A percentile compares a stretch with the other conserved stretches of the same genome.
Evolutionary conservation across 164 flowering plant species (phyloP).

Genomic region (Platanus orientalis): DNA sequence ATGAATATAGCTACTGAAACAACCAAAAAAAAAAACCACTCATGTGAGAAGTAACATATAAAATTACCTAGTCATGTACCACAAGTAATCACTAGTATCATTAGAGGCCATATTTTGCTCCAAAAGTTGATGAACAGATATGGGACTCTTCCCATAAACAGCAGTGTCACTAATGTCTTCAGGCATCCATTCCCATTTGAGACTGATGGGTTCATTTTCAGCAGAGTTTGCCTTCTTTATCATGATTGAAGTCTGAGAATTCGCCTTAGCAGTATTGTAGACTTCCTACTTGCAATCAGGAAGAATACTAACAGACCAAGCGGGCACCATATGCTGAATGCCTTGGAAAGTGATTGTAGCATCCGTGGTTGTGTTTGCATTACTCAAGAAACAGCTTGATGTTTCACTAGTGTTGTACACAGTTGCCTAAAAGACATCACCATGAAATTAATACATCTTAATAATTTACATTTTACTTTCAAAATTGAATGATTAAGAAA

Average conservation of each 20-base stretch:
- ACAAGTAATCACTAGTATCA: conserved; percentile 65
- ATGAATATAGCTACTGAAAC: neutral
- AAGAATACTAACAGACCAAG: conserved; percentile 78
- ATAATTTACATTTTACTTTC: no score
- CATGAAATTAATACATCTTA: no score
- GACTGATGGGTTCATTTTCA: conserved; percentile 28
- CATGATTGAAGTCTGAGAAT: conserved; percentile 44
- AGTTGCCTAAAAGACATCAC: conserved; percentile 37
- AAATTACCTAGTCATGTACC: conserved; percentile 83
- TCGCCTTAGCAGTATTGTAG: conserved; percentile 68
- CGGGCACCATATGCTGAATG: conserved; percentile 37
- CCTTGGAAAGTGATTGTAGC: conserved; percentile 28
- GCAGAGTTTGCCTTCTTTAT: conserved; percentile 35
- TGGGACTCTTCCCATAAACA: conserved; percentile 28
- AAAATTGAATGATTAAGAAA: neutral
- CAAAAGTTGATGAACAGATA: conserved; percentile 23
- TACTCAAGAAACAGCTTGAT: conserved; percentile 52
- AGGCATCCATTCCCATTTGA: conserved; percentile 60
- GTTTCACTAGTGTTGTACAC: conserved; percentile 17
- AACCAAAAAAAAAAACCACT: no score
- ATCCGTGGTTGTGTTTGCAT: conserved; percentile 32
- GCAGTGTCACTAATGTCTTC: conserved; percentile 25
- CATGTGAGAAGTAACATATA: no score
- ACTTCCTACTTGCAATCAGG: conserved; percentile 48
- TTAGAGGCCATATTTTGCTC: conserved; percentile 48